Percentiles rank a stretch among this genome's conserved stretches.
phyloP scores from a whole-genome alignment of 805 yeast genomes.

The Limtongia smithiae region DNA sequence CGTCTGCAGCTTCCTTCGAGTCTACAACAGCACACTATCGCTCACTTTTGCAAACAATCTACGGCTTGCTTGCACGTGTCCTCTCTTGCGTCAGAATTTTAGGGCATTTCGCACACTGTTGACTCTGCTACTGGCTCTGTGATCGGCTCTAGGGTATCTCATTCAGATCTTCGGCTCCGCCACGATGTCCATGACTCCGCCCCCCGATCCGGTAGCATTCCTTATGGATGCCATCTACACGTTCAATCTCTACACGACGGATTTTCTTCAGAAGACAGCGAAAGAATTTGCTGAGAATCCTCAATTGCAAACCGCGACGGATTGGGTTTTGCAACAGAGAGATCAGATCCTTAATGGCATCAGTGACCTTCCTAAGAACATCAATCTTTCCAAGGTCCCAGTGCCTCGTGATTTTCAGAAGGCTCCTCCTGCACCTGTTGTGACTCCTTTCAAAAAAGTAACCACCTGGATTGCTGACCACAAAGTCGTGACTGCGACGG shows the following conservation, averaged over 20 bases:
- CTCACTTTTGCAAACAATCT: too few species aligned
- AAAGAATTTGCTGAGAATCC: constrained; percentile 13
- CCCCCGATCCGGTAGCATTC: constrained; percentile 27
- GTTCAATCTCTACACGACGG: constrained; percentile 15
- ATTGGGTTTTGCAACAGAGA: constrained; percentile 12
- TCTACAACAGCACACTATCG: too few species aligned
- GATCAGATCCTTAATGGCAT: constrained; percentile 14
- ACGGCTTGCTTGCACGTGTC: too few species aligned
- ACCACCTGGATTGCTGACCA: constrained; percentile 19
- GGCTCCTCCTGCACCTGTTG: constrained; percentile 15
- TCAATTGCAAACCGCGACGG: constrained; percentile 7
- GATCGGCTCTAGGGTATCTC: too few species aligned
- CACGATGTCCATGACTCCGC: constrained; percentile 21
- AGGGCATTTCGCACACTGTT: too few species aligned
- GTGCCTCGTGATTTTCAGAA: neutral
- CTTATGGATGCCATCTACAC: constrained; percentile 22
- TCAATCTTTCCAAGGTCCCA: constrained; percentile 5
- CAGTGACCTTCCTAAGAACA: constrained; percentile 11
- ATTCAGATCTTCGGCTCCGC: too few species aligned
- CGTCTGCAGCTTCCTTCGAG: too few species aligned
- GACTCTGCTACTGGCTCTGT: too few species aligned
- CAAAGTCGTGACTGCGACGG: constrained; percentile 17
- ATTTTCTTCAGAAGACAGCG: constrained; percentile 16
- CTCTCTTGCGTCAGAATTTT: too few species aligned
- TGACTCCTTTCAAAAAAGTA: neutral